Evolutionary conservation across 441 rosid genomes (phyloP).

Genomic region (Croton laevigatus): DNA sequence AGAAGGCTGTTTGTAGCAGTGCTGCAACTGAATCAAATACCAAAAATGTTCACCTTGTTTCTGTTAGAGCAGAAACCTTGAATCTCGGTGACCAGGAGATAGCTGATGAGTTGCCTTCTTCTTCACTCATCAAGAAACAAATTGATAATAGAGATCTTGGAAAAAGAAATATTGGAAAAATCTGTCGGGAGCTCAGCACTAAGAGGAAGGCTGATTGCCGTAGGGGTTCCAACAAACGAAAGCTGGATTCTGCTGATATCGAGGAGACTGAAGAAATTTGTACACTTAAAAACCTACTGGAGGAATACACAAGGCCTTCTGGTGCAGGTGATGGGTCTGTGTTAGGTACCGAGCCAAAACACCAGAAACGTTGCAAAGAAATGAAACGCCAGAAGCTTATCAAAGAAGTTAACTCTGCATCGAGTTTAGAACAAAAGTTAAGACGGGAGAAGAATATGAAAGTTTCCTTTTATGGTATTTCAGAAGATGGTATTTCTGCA

Average conservation of each 20-base stretch:
- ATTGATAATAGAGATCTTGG: constrained; percentile 14
- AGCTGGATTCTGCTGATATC: constrained; percentile 16
- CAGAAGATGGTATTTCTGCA: constrained; percentile 19
- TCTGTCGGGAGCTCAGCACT: constrained; percentile 17
- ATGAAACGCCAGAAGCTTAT: constrained; percentile 24
- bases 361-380: constrained; percentile 24
- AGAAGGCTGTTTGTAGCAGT: constrained; percentile 18
- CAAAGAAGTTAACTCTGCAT: constrained; percentile 26
- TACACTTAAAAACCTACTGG: constrained; percentile 14
- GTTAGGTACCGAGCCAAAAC: constrained; percentile 18
- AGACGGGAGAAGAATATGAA: constrained; percentile 25
- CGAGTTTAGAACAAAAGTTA: constrained; percentile 22
- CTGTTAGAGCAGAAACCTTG: constrained; percentile 20
- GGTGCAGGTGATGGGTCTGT: constrained; percentile 11
- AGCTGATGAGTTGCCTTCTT: constrained; percentile 20
- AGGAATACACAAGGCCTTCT: constrained; percentile 17
- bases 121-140: constrained; percentile 11
- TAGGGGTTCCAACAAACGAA: constrained; percentile 31
- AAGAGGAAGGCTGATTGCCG: constrained; percentile 12
- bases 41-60: constrained; percentile 20
- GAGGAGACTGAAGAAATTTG: constrained; percentile 17
- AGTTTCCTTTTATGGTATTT: constrained; percentile 31
- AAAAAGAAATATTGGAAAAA: constrained; percentile 26
- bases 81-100: constrained; percentile 16
- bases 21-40: constrained; percentile 18